A percentile compares a stretch with the other conserved stretches of the same genome.
Conservation (phyloP, 108 stramenopile genomes). For the Thalassiosira profunda region DNA sequence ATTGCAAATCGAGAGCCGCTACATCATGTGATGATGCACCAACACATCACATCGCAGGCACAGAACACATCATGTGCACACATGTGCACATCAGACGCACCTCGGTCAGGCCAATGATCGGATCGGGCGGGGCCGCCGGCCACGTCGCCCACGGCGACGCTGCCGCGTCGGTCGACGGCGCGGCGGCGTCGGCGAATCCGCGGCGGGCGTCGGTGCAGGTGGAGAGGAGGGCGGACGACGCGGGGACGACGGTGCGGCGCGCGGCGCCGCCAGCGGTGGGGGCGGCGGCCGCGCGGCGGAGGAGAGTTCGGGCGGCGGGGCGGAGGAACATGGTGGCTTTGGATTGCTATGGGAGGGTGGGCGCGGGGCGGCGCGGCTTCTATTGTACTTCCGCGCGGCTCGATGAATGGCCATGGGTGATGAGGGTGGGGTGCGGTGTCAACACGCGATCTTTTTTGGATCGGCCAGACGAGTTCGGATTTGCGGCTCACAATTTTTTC, state of each 20-base stretch:
- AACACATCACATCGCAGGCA: not conserved
- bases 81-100: slow-evolving; percentile 7
- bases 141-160: slow-evolving; percentile 79
- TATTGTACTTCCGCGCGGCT: too few species aligned
- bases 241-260: not conserved
- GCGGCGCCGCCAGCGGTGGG: not conserved
- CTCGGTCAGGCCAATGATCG: slow-evolving; percentile 98
- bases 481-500: too few species aligned
- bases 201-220: too few species aligned
- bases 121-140: slow-evolving; percentile 97
- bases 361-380: too few species aligned
- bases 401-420: too few species aligned
- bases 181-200: slow-evolving; percentile 25
- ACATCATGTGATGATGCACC: not conserved
- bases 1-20: too few species aligned
- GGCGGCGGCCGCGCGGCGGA: slow-evolving; percentile 8
- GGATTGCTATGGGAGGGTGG: too few species aligned
- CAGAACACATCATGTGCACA: not conserved
- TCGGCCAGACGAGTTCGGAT: too few species aligned
- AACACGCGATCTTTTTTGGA: too few species aligned
- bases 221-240: not conserved
- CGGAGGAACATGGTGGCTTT: slow-evolving; percentile 17
- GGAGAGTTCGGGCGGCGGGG: slow-evolving; percentile 6
- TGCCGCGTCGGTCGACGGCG: not conserved
- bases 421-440: too few species aligned